These are phyloP conservation scores for Diplocarpon rosae DNA, from an alignment of 2,329 filamentous ascomycete species.

Conservation along the genomic window DNA sequence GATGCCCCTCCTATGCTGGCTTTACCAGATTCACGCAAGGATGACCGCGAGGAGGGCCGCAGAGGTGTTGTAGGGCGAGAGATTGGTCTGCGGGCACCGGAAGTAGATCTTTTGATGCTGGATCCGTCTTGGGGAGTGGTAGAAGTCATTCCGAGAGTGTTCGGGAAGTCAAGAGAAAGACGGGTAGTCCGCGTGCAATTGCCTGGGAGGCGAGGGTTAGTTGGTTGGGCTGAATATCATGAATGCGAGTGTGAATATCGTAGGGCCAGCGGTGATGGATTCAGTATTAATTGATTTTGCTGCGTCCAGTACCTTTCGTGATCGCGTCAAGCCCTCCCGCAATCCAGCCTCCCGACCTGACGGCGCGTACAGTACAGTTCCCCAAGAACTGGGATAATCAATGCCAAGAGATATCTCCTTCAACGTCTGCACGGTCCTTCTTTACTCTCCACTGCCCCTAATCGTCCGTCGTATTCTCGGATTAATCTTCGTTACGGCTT, in stretches of 20 bases:
- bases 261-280: too few relatives aligned
- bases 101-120: constrained; percentile 23
- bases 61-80: constrained; percentile 77
- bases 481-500: not conserved
- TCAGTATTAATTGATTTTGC: too few relatives aligned
- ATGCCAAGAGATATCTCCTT: too few relatives aligned
- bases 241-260: too few relatives aligned
- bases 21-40: constrained; percentile 61
- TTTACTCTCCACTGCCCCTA: not conserved
- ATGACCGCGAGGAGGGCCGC: constrained; percentile 79
- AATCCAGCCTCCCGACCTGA: too few relatives aligned
- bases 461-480: not conserved
- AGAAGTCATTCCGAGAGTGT: constrained; percentile 16
- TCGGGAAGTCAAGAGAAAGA: not conserved
- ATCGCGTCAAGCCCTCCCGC: too few relatives aligned
- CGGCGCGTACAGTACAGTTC: too few relatives aligned
- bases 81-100: constrained; percentile 19
- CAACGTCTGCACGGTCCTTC: not conserved
- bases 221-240: too few relatives aligned
- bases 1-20: constrained; percentile 40
- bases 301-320: too few relatives aligned
- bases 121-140: constrained; percentile 20
- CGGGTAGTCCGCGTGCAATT: too few relatives aligned
- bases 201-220: too few relatives aligned
- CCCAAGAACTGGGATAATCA: too few relatives aligned